phyloP scores from a whole-genome alignment of 1,284 basidiomycete species.

The Melampsora abietis-canadensis region DNA sequence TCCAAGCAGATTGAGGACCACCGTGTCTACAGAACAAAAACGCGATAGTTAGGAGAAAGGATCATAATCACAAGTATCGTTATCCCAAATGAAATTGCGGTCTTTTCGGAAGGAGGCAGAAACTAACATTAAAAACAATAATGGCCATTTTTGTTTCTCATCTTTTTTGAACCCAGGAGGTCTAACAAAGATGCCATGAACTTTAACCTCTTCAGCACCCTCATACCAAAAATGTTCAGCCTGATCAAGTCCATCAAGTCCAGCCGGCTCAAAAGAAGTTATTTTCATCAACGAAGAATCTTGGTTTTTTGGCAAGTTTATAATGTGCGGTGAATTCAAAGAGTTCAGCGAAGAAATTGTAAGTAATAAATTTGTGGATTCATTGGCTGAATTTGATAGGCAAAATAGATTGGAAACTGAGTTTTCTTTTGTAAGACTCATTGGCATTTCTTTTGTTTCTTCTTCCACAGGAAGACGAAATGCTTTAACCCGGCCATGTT shows the following conservation, averaged over 20 bases:
- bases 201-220: slow-evolving; percentile 17
- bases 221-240: slow-evolving; percentile 31
- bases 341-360: slow-evolving; percentile 14
- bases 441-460: background rate
- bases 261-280: background rate
- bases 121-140: slow-evolving; percentile 31
- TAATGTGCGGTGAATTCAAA: background rate
- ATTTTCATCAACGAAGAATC: background rate
- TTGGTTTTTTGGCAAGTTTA: background rate
- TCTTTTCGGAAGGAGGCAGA: slow-evolving; percentile 38
- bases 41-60: background rate
- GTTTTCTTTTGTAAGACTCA: slow-evolving; percentile 11
- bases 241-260: background rate
- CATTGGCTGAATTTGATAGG: background rate
- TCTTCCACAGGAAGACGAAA: slow-evolving; percentile 21
- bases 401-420: slow-evolving; percentile 3
- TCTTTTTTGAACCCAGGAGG: slow-evolving; percentile 23
- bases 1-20: slow-evolving; percentile 50
- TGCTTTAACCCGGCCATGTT: slow-evolving; percentile 33
- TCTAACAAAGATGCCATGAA: slow-evolving; percentile 28
- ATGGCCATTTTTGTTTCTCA: slow-evolving; percentile 33
- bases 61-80: no score
- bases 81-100: no score
- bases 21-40: slow-evolving; percentile 47
- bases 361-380: slow-evolving; percentile 12